Evolutionary conservation across 2,329 filamentous ascomycete genomes (phyloP), one percentile per base, ranked within the genome.

Genomic region (Erysiphe neolycopersici): DNA sequence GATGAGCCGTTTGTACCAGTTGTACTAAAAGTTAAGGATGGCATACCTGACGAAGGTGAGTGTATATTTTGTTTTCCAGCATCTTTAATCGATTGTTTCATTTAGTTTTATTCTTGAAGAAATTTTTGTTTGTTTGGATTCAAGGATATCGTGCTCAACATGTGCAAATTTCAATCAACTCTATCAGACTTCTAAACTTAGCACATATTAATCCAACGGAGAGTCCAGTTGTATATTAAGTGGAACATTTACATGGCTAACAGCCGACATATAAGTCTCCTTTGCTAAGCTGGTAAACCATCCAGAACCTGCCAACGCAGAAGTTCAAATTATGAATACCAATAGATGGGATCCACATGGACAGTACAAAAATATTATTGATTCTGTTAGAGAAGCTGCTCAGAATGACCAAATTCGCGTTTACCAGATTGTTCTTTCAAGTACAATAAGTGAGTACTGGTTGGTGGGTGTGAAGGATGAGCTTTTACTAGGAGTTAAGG

Each of bases 1-100:
- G 84, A 93, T 57, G 82, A 91, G 64, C 76, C 78, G 4, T 93
- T 92, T 59, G 73, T 79, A 57, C 72, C 74, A 3, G 80, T 93
- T 5, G 72, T 69, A 43, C 58, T 92, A 50, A 66, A 64, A 50
- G 59, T 64, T 17, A 66, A 67, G 48, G 60, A 56, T 42, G 63
- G 64, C 3, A 54, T 78, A 52, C 71, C 75, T 1, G 65, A 71
- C 50, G 74, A 77, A 58, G 65, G 74, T 78, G 56, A 53, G 66
- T 61, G 50, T 44, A 32, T 11, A 13, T 14, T 40, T 17, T n/a
- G 45, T 40, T 17, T 22, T 41, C 42, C 36, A 18, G 19, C 40
- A n/a, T 19, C 22, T 36, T 10, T 4, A 36, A 36, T 36, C 17
- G 14, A 8, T 36, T 36, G 33, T 36, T 17, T 6, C 6, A 36